Conservation (phyloP, 257 asterid species). For the Solanum ossicruentum region DNA sequence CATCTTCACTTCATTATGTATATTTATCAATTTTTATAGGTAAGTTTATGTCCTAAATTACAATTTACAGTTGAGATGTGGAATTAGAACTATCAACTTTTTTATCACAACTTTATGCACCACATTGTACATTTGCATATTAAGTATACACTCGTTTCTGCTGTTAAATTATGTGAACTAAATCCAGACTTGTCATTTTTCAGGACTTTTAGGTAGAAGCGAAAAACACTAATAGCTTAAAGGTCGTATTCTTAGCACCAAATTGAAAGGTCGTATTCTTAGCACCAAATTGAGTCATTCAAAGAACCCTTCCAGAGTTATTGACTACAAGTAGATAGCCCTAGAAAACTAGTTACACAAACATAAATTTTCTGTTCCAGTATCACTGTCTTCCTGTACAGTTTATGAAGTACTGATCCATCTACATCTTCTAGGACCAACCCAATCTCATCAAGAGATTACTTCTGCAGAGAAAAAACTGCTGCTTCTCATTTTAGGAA, state of each 20-base stretch:
- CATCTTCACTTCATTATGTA: neutral
- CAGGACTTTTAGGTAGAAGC: neutral
- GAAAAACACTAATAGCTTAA: neutral
- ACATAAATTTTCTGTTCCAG: neutral
- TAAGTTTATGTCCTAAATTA: neutral
- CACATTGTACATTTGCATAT: neutral
- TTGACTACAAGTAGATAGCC: neutral
- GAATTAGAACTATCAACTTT: neutral
- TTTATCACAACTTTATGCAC: neutral
- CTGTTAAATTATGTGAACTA: neutral
- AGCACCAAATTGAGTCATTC: neutral
- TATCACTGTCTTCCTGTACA: neutral
- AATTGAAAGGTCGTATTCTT: neutral
- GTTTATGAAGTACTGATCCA: neutral
- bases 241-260: neutral
- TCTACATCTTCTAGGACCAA: neutral
- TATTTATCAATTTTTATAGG: neutral
- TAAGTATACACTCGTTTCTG: neutral
- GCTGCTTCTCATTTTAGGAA: neutral
- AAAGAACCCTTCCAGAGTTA: neutral
- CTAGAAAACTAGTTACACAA: neutral
- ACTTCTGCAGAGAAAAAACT: neutral
- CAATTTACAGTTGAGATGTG: neutral
- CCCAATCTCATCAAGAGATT: neutral
- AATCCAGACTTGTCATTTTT: neutral